A percentile compares a stretch with the other conserved stretches of the same genome.
phyloP scores from a whole-genome alignment of 768 basidiomycete genomes.

The Tricholoma terreum region DNA sequence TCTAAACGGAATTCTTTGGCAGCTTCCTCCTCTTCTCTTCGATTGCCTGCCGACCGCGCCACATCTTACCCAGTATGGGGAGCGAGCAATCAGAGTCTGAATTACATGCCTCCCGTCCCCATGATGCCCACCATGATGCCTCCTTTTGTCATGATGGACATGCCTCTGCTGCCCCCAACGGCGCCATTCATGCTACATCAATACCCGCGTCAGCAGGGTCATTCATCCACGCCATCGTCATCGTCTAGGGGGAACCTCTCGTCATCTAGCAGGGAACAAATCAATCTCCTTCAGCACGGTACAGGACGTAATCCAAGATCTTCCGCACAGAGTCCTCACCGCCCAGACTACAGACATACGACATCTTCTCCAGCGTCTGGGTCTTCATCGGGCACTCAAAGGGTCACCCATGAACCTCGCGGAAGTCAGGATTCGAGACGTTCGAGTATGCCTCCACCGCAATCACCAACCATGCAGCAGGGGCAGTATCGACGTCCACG shows the following conservation, averaged over 20 bases:
- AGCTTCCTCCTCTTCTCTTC: conserved; percentile 29
- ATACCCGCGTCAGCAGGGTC: conserved; percentile 39
- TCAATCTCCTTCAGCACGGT: conserved; percentile 14
- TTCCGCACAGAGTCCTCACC: conserved; percentile 17
- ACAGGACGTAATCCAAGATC: conserved; percentile 18
- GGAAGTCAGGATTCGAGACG: conserved; percentile 25
- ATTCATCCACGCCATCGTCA: conserved; percentile 32
- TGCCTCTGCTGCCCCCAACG: conserved; percentile 69
- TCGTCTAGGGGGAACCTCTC: conserved; percentile 35
- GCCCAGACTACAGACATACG: conserved; percentile 17
- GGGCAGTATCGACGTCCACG: conserved; percentile 7
- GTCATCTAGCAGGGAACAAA: conserved; percentile 26
- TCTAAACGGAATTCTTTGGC: conserved; percentile 41
- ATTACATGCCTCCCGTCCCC: conserved; percentile 36
- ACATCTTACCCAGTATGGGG: conserved; percentile 38
- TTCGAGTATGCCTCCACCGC: conserved; percentile 18
- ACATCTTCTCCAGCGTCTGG: conserved; percentile 16
- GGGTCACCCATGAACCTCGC: conserved; percentile 14
- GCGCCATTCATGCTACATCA: conserved; percentile 76
- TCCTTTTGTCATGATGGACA: conserved; percentile 48
- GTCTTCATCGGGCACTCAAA: conserved; percentile 9
- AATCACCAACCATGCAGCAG: conserved; percentile 5
- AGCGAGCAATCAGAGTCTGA: conserved; percentile 36
- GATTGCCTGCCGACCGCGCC: conserved; percentile 22
- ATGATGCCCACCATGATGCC: conserved; percentile 38